Base-by-base conservation (phyloP, 352 stramenopile species). In the Vaucheria bursata region DNA sequence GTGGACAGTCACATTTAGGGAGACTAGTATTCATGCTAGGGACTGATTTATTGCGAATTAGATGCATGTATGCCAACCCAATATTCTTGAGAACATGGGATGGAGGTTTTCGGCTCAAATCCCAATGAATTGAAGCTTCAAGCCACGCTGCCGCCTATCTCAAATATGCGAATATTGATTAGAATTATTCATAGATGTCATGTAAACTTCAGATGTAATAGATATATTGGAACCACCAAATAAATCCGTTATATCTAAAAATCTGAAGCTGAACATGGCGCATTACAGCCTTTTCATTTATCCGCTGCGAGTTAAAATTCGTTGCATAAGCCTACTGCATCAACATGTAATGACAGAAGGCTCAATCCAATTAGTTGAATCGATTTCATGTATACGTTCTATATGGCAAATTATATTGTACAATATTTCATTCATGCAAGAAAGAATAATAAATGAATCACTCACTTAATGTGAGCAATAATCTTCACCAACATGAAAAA, bases 31-130 rank as follows among this genome's bases (percentile, higher is more conserved):
- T n/a, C n/a, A n/a, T n/a, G n/a, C n/a, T n/a, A n/a, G 35, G 52
- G 34, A 45, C 29, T 7, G 53, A 31, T 18, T 18, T 82, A 69
- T 45, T 86, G 18, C 85, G 75, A 1, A 96, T 88, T 18, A 97
- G 94, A 82, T 97, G 90, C 39, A 95, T 90, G 71, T 97, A 96
- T 31, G 89, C 92, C 0, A 97, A 82, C 29, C 92, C 93, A n/a
- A 95, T 79, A 82, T 97, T 97, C 86, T 97, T 97, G 29, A 94
- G 84, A 50, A 89, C 89, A 0, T 85, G 85, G 1, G 84, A 86
- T 1, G 85, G 87, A 80, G 88, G 89, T 50, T 92, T 91, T 1
- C n/a, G 64, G 6, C 87, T 86, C 70, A 91, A 86, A 65, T 92
- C 88, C 76, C 92, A 88, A 71, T 89, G 87, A 85, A 89, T 88